Conservation (phyloP, 345 rosid genomes). For the Aurinia saxatilis region DNA sequence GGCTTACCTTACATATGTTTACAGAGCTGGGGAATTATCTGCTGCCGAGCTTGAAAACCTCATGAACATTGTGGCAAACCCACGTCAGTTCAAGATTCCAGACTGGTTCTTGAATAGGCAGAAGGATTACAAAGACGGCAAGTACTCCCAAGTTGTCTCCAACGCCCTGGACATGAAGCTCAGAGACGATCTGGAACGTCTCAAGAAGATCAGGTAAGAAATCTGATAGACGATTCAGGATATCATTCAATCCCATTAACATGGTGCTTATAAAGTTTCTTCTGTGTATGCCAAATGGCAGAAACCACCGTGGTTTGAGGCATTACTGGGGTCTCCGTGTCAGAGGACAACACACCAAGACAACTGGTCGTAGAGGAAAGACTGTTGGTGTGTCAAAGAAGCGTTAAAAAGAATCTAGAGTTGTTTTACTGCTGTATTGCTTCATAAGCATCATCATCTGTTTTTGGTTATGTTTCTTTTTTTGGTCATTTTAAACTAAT, state of each 20-base stretch:
- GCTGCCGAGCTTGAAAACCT: constrained; percentile 86
- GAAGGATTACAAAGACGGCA: constrained; percentile 91
- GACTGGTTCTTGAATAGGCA: constrained; percentile 93
- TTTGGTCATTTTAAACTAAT: too few relatives aligned
- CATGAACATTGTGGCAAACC: constrained; percentile 80
- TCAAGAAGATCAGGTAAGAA: constrained; percentile 88
- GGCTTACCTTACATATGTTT: too few relatives aligned
- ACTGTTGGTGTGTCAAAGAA: constrained; percentile 95
- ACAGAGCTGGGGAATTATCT: constrained; percentile 78
- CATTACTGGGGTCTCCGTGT: constrained; percentile 99
- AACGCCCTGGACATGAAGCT: constrained; percentile 92
- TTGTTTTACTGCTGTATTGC: too few relatives aligned
- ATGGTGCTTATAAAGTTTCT: background rate
- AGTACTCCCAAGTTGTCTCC: constrained; percentile 81
- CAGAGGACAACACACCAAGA: constrained; percentile 97
- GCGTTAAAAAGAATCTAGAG: too few relatives aligned
- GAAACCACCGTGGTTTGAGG: constrained; percentile 94
- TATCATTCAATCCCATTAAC: too few relatives aligned
- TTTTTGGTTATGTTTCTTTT: too few relatives aligned
- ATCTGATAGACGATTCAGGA: too few relatives aligned
- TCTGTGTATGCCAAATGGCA: constrained; percentile 27
- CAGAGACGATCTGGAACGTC: constrained; percentile 91
- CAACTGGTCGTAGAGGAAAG: constrained; percentile 92
- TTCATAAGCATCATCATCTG: too few relatives aligned
- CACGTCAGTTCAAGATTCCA: constrained; percentile 85